Base-by-base conservation (phyloP, 2,329 filamentous ascomycete genomes). In the Claviceps arundinis region DNA sequence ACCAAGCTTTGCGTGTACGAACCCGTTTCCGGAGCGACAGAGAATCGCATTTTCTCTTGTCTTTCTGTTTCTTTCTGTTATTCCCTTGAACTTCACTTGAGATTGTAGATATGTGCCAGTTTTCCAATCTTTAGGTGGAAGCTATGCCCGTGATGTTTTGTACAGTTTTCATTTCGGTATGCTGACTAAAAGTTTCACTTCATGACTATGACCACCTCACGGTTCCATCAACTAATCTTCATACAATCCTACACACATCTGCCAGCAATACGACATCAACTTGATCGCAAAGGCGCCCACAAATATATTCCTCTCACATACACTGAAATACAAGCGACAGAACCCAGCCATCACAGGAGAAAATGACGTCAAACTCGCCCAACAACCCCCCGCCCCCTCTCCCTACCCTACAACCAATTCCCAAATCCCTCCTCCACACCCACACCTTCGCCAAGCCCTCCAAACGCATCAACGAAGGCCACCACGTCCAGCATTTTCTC, bases 391-490 rank as follows among this genome's bases (percentile, higher is more conserved):
- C 54, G 52, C 26, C 48, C 58, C 41, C 58, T 38, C 49, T 58
- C 40, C 59, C 62, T 47, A 63, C 65, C 53, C 70, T 80, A 43
- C 66, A 70, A 53, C 57, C 71, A n/a, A 68, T 86, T 47, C 73
- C 80, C 61, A 62, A 67, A 17, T 64, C 67, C 17, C 65, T 68
- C 19, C 65, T 73, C 37, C 62, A 56, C n/a, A n/a, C 59, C 30
- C 51, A 48, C 44, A 46, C n/a, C 26, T 96, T 95, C 67, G 64
- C 73, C 50, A 70, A 72, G 43, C 93, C 93, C 0, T 64, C 66
- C 52, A 98, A 97, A 68, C 76, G 76, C 62, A 98, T 98, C 70
- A 77, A 95, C 69, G 87, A 93, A 61, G 84, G 84, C 52, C 73
- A 83, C 54, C 89, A 97, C 73, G 86, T 98, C 51, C 68, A 79